These are phyloP conservation scores for Wallacemonas sp. DNA, from an alignment of 208 protist species.

Conservation along the genomic window DNA sequence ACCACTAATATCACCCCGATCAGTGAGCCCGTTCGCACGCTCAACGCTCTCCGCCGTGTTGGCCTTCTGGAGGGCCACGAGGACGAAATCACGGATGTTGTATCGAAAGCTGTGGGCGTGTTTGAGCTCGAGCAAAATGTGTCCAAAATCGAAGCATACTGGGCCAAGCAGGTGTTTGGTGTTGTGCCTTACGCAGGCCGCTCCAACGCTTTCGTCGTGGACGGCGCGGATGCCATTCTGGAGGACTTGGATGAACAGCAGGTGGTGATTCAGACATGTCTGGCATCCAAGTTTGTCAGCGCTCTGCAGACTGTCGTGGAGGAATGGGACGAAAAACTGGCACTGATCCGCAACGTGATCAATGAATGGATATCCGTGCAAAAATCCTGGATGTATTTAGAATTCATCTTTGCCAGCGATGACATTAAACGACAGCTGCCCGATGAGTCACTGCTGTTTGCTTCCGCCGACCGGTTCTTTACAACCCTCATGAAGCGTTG, in stretches of 20 bases:
- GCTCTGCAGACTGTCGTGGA: conserved; percentile 58
- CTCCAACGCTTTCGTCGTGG: conserved; percentile 82
- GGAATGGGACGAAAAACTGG: conserved; percentile 85
- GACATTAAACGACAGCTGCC: conserved; percentile 95
- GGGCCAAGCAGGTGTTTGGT: conserved; percentile 55
- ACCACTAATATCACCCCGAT: conserved; percentile 34
- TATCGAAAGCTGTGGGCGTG: conserved; percentile 86
- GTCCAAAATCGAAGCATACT: conserved; percentile 79
- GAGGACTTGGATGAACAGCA: conserved; percentile 90
- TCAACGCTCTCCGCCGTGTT: conserved; percentile 31
- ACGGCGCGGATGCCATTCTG: conserved; percentile 80
- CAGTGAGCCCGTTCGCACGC: conserved; percentile 39
- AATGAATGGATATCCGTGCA: conserved; percentile 94
- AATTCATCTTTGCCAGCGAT: conserved; percentile 96
- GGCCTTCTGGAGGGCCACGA: conserved; percentile 49
- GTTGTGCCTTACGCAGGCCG: conserved; percentile 72
- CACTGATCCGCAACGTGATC: conserved; percentile 77
- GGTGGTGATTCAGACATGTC: conserved; percentile 80
- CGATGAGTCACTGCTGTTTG: conserved; percentile 88
- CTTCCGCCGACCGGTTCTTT: conserved; percentile 88
- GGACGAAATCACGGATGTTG: conserved; percentile 67
- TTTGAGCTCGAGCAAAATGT: conserved; percentile 86
- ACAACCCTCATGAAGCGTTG: conserved; percentile 81
- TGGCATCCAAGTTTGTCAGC: conserved; percentile 77
- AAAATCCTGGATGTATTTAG: conserved; percentile 96